Base-by-base conservation (phyloP, 2,329 filamentous ascomycete genomes). In the Fusarium nurragi region DNA sequence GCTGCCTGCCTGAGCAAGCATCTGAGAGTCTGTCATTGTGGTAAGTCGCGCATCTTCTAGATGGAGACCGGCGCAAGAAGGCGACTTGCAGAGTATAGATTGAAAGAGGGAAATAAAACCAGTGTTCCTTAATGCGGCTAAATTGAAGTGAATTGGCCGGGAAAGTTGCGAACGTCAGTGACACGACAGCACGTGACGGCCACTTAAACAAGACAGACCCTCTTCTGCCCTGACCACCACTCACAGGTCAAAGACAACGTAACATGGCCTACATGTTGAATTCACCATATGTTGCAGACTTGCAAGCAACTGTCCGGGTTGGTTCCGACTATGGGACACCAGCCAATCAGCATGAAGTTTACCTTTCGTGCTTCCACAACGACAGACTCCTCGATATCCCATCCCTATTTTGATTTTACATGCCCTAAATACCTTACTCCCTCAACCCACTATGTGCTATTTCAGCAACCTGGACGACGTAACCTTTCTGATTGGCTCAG, bases 1-100 rank as follows among this genome's bases (percentile, higher is more conserved):
- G 54, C 58, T 70, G 49, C 74, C 77, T 75, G 73, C 74, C 44
- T 72, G 63, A 41, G 45, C 56, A 32, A 77, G 65, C 65, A 68
- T 73, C 52, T 65, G 55, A 30, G 68, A 58, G 19, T 64, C 63
- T 55, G 69, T 71, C 76, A 78, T 79, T 23, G 46, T 65, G 52
- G 51, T 46, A 45, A 50, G 21, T 25, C 36, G 37, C 39, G 54
- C 70, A 73, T 72, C 51, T 53, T 67, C 25, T 18, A 50, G 16
- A 44, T 23, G 26, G 55, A 45, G 23, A 23, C 22, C 7, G 36
- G 23, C 9, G 19, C 11, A 22, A 25, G 18, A 30, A 46, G 28
- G 22, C 14, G 21, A 25, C 39, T 51, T 44, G 22, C 13, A 32
- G 37, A 41, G 38, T 37, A 54, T 19, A 47, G n/a, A 23, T 54